Evolutionary conservation across 805 yeast species (phyloP), one percentile per base, ranked within the genome.

Genomic region (Candida dendrica): DNA sequence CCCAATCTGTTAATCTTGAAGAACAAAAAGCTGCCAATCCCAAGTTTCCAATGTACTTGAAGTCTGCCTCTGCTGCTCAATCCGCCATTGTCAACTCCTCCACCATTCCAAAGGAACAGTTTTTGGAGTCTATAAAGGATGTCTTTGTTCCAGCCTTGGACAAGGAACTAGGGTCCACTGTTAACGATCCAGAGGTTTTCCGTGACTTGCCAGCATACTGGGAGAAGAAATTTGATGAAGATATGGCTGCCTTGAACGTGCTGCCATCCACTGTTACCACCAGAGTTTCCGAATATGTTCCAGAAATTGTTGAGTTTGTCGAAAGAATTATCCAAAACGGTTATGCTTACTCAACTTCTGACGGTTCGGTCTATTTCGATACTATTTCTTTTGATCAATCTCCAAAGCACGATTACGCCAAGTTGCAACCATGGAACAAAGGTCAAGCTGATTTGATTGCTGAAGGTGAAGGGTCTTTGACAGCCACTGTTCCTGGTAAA

Each of bases 361-460:
- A 90, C 57, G 98, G 97, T 0, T 84, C 95, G 9, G 98, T 93
- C n/a, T 93, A 93, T 64, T 93, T 93, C 61, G 95, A 93, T 64
- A 90, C 97, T 11, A 75, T 68, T 7, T 75, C 78, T 39, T 93
- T 91, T 60, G 98, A 93, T 53, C 66, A 66, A 31, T 69, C 72
- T 41, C 77, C 79, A 7, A 65, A 73, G 36, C 98, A 93, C 59
- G 82, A 74, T 44, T 93, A 93, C 61, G 98, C 98, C 32, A 93
- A 93, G 64, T 77, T 90, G 55, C 98, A 93, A 66, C 98, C 98
- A 16, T 91, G 98, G 98, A 93, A 90, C 59, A 87, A 88, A 64
- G 95, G 96, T 40, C 81, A 89, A 51, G 64, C 79, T 60, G 89
- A 80, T 37, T 75, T 93, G 45, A 84, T 93, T 42, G 83, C 82